Percentiles rank a stretch among this genome's conserved stretches.
These are phyloP conservation scores for Pyrrhoderma noxium DNA, from an alignment of 1,284 basidiomycete genomes.

Conservation along the genomic window DNA sequence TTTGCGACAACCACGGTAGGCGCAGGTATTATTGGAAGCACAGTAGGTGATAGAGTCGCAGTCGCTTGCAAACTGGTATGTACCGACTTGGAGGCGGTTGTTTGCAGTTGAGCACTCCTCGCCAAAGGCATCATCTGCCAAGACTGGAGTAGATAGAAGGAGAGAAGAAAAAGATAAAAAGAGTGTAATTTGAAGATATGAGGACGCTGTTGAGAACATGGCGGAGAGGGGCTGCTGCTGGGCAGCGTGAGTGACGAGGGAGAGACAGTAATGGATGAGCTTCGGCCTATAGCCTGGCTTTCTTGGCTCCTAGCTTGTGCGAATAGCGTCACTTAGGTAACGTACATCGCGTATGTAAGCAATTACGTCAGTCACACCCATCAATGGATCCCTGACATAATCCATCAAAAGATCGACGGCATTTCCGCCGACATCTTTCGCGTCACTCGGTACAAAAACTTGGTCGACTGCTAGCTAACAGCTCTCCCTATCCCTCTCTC, in stretches of 20 bases:
- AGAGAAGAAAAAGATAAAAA: constrained; percentile 33
- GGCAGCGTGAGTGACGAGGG: background rate
- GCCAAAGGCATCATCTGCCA: constrained; percentile 39
- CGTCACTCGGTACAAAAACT: too few species aligned
- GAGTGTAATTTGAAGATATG: constrained; percentile 32
- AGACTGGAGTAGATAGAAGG: constrained; percentile 29
- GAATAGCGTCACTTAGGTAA: too few species aligned
- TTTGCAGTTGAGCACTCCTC: constrained; percentile 44
- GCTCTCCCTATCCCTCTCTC: too few species aligned
- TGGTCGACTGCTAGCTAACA: too few species aligned
- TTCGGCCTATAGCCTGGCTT: too few species aligned
- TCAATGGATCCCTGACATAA: too few species aligned
- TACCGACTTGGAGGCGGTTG: constrained; percentile 65
- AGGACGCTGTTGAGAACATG: constrained; percentile 19
- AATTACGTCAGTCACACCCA: too few species aligned
- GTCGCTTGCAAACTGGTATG: constrained; percentile 71
- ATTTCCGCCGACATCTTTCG: too few species aligned
- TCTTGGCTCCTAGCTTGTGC: too few species aligned
- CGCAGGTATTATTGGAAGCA: constrained; percentile 48
- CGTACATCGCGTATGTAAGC: too few species aligned
- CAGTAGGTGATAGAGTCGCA: constrained; percentile 70
- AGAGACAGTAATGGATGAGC: background rate
- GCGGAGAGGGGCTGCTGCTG: constrained; percentile 5
- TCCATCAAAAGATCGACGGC: too few species aligned
- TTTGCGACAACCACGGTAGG: constrained; percentile 59